Percentiles rank a stretch among this genome's conserved stretches.
Conservation (phyloP, 2,329 filamentous ascomycete species). For the Apiospora rasikravindrae region DNA sequence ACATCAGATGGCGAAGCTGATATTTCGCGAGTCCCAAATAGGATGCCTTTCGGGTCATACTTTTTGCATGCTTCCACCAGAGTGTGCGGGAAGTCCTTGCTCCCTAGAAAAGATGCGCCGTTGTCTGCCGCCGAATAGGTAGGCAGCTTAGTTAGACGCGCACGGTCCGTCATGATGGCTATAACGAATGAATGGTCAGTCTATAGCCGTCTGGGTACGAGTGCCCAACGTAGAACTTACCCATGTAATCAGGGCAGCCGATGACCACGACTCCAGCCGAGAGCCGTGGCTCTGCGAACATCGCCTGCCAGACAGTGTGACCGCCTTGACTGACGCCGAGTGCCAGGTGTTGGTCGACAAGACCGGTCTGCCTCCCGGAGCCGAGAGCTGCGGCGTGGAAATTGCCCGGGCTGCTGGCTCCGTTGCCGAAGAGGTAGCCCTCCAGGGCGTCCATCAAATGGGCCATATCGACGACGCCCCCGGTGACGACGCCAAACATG, state of each 20-base stretch:
- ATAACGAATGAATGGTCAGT: neutral
- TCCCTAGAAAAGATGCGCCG: conserved; percentile 73
- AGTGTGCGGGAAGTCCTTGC: conserved; percentile 73
- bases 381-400: conserved; percentile 20
- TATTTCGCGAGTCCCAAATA: conserved; percentile 62
- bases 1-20: conserved; percentile 37
- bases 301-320: conserved; percentile 83
- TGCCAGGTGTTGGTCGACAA: conserved; percentile 70
- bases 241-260: conserved; percentile 86
- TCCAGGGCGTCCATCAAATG: conserved; percentile 78
- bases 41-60: conserved; percentile 76
- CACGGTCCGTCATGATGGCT: conserved; percentile 78
- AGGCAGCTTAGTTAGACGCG: conserved; percentile 68
- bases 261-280: conserved; percentile 81
- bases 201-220: neutral
- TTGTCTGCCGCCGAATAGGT: conserved; percentile 62
- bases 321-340: conserved; percentile 87
- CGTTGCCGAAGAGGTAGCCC: conserved; percentile 70
- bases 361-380: conserved; percentile 31
- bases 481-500: conserved; percentile 81
- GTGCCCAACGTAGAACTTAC: conserved; percentile 45
- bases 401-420: conserved; percentile 27
- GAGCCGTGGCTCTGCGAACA: conserved; percentile 80
- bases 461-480: conserved; percentile 76
- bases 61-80: conserved; percentile 67